Percentiles rank a stretch among this genome's conserved stretches.
phyloP scores from a whole-genome alignment of 176 grass and related monocot genomes.

The Pontederia crassipes region DNA sequence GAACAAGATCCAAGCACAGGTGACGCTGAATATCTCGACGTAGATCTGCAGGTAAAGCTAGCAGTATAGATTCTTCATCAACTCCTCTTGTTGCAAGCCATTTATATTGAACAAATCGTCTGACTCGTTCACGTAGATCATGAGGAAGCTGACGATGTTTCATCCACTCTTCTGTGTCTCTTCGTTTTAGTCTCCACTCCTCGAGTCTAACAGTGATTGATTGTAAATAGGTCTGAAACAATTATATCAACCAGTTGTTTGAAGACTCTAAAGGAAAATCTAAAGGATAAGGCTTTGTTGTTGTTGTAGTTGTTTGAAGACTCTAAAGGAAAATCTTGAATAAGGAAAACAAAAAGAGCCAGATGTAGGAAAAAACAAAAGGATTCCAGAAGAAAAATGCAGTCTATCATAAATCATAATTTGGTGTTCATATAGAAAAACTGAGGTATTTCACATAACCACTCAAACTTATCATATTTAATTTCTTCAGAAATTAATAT shows the following conservation, averaged over 20 bases:
- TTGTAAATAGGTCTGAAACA: conserved; percentile 8
- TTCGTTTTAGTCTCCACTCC: conserved; percentile 14
- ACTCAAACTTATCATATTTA: no score
- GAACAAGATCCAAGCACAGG: conserved; percentile 89
- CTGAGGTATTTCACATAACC: no score
- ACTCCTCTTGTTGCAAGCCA: conserved; percentile 89
- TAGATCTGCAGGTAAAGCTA: conserved; percentile 68
- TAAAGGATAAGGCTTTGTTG: no score
- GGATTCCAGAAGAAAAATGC: no score
- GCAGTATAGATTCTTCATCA: conserved; percentile 82
- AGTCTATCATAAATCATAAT: no score
- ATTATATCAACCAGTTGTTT: neutral
- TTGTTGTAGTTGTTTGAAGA: neutral
- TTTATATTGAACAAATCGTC: conserved; percentile 87
- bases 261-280: no score
- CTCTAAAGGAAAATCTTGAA: no score
- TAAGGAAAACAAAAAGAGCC: no score
- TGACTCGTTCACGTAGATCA: conserved; percentile 2
- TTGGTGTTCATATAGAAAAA: no score
- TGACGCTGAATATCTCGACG: conserved; percentile 86
- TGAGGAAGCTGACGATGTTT: conserved; percentile 8
- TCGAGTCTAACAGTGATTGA: conserved; percentile 12
- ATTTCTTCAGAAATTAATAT: no score
- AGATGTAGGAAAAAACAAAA: no score
- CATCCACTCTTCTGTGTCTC: conserved; percentile 17